phyloP scores from a whole-genome alignment of 148 eudicot species.

The Polygonum maritimum region DNA sequence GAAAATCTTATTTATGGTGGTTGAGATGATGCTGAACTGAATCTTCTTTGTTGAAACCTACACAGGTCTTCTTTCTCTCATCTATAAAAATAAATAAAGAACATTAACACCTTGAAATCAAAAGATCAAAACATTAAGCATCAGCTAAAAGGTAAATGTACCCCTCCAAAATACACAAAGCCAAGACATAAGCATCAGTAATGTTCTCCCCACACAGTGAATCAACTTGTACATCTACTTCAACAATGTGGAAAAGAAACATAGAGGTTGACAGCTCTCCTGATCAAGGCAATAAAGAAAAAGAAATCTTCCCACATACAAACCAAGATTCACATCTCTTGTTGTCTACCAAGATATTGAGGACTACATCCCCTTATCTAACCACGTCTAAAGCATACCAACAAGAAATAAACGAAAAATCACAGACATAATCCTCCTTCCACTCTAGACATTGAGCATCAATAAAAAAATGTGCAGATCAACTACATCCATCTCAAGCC shows the following conservation, averaged over 20 bases:
- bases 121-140: conserved; percentile 7
- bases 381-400: background rate
- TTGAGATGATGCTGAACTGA: conserved; percentile 4
- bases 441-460: background rate
- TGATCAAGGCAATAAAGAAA: background rate
- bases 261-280: background rate
- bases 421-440: background rate
- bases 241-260: background rate
- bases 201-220: background rate
- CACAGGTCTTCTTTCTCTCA: conserved; percentile 24
- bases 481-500: background rate
- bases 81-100: conserved; percentile 19
- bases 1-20: background rate
- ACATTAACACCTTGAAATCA: background rate
- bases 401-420: background rate
- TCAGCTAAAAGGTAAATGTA: background rate
- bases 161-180: background rate
- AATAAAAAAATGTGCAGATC: background rate
- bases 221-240: background rate
- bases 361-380: background rate
- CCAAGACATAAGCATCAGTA: background rate
- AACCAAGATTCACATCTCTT: background rate
- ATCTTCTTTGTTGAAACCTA: conserved; percentile 16
- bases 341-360: background rate
- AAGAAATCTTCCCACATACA: background rate